Conservation (phyloP, 140 eudicot species). For the Anethum foeniculum region DNA sequence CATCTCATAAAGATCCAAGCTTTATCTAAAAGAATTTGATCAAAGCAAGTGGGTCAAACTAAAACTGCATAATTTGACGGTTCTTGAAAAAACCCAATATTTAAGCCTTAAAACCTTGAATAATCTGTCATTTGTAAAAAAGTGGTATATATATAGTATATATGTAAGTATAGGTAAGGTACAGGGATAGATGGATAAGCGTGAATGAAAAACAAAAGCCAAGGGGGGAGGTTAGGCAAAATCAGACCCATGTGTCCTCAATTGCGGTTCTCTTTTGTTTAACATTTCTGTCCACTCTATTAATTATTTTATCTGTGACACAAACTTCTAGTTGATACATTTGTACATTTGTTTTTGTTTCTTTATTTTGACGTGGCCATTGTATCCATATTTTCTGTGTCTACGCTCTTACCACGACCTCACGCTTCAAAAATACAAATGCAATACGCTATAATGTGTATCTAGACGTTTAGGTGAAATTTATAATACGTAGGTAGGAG, state of each 20-base stretch:
- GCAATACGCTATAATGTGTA: too few relatives aligned
- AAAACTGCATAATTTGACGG: not conserved
- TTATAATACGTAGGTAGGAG: too few relatives aligned
- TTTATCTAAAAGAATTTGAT: not conserved
- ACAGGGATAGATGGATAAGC: not conserved
- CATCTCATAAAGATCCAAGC: constrained; percentile 5
- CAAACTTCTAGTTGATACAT: not conserved
- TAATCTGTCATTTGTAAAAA: not conserved
- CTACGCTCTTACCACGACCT: not conserved
- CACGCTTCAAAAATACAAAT: not conserved
- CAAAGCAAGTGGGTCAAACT: constrained; percentile 4
- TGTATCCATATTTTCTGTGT: not conserved
- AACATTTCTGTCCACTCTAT: constrained; percentile 5
- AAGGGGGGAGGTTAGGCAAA: not conserved
- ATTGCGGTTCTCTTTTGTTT: constrained; percentile 11
- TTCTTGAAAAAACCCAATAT: not conserved
- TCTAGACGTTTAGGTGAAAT: too few relatives aligned
- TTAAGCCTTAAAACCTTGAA: not conserved
- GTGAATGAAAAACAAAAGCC: constrained; percentile 10
- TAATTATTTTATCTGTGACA: not conserved
- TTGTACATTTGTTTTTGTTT: not conserved
- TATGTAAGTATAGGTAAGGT: not conserved
- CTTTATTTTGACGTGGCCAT: not conserved
- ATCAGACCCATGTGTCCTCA: constrained; percentile 3
- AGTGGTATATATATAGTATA: constrained; percentile 2